Evolutionary conservation across 2,329 filamentous ascomycete genomes (phyloP).

Genomic region (Myotisia sp.): DNA sequence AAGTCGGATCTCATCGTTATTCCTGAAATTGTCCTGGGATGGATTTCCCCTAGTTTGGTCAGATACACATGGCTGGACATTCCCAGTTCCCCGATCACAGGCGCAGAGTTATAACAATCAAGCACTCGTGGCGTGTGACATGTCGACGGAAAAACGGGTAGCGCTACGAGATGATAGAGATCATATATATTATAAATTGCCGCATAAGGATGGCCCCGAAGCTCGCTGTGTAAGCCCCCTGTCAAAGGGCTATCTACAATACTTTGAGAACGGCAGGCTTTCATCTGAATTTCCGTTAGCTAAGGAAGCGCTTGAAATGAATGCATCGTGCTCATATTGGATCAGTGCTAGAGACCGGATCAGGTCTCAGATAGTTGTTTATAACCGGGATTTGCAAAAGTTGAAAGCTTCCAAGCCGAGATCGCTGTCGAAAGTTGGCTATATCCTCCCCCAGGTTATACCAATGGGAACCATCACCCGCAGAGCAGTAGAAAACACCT

Average conservation of each 20-base stretch:
- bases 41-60: slow-evolving; percentile 85
- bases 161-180: slow-evolving; percentile 50
- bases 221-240: slow-evolving; percentile 76
- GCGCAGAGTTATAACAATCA: slow-evolving; percentile 52
- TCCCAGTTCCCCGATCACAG: slow-evolving; percentile 54
- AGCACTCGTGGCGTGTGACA: slow-evolving; percentile 60
- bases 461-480: slow-evolving; percentile 97
- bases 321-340: slow-evolving; percentile 97
- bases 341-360: slow-evolving; percentile 90
- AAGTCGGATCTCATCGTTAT: slow-evolving; percentile 70
- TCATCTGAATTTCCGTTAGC: slow-evolving; percentile 81
- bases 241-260: slow-evolving; percentile 77
- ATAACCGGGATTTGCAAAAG: slow-evolving; percentile 47
- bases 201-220: slow-evolving; percentile 84
- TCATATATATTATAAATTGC: slow-evolving; percentile 75
- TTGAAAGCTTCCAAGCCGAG: slow-evolving; percentile 12
- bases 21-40: slow-evolving; percentile 79
- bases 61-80: slow-evolving; percentile 84
- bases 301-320: slow-evolving; percentile 94
- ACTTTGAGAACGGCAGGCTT: slow-evolving; percentile 79
- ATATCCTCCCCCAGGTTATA: slow-evolving; percentile 87
- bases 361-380: slow-evolving; percentile 88
- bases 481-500: slow-evolving; percentile 90
- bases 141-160: slow-evolving; percentile 51
- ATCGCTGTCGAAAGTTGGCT: slow-evolving; percentile 43